Base-by-base conservation (phyloP, 352 stramenopile species). In the Pythium pyrilobum region DNA sequence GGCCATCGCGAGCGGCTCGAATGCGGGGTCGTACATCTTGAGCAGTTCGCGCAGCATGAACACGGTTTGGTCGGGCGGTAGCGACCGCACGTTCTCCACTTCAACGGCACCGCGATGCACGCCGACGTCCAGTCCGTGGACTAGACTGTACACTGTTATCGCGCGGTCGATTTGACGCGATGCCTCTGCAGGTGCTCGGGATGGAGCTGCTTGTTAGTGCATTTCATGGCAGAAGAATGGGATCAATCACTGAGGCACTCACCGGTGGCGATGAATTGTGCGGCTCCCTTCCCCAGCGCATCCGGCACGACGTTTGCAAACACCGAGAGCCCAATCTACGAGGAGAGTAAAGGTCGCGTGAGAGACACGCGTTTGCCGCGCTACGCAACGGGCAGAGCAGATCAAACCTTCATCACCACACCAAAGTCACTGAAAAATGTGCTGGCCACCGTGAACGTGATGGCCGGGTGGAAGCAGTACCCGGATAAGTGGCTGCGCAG, bases 1-100 rank as follows among this genome's bases (percentile, higher is more conserved):
- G 7, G 52, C 41, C 39, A 71, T 64, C 6, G 41, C 24, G 7
- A 59, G 31, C 12, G 59, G 25, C 12, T 67, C 28, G n/a, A 71
- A 64, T 0, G 24, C 7, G 4, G 32, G 25, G n/a, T 64, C 40
- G 11, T 48, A 32, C 0, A 59, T 15, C 20, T 23, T 42, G 9
- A 71, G 37, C 4, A 71, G 24, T 3, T 54, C 53, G 2, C 50
- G 50, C 2, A 71, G 50, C 13, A 67, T 16, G 13, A 27, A 10
- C 11, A 64, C 20, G 5, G 52, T 53, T 25, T 57, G 43, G 31
- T 60, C 16, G 1, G 60, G 54, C 5, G 31, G 33, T 6, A 68
- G 49, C 0, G 32, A 2, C 34, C 23, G 13, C 1, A 40, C 34
- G 8, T 40, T 40, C 16, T 40, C 2, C 13, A 40, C 34, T 5